Evolutionary conservation across 1,139 yeast species (phyloP).

Genomic region (Debaryomyces nepalensis): DNA sequence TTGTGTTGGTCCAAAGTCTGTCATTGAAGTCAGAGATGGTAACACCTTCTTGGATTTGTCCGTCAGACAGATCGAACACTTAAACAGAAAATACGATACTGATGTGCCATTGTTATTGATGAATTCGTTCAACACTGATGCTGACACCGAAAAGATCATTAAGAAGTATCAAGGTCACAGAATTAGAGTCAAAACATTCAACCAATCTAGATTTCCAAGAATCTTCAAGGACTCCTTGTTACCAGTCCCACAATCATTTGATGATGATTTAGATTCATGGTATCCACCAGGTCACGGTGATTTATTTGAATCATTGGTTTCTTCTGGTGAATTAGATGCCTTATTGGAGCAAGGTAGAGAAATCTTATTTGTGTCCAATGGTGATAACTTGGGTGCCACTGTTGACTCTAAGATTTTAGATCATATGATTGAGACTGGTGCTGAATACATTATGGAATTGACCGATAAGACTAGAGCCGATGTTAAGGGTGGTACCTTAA

Average conservation of each 20-base stretch:
- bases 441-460: conserved; percentile 97
- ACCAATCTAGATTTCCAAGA: conserved; percentile 96
- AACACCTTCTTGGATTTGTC: conserved; percentile 93
- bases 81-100: conserved; percentile 87
- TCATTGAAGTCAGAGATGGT: conserved; percentile 97
- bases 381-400: conserved; percentile 98
- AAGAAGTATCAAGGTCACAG: conserved; percentile 97
- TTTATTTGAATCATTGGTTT: conserved; percentile 85
- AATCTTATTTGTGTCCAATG: conserved; percentile 91
- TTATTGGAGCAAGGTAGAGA: conserved; percentile 94
- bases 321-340: conserved; percentile 91
- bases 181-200: conserved; percentile 92
- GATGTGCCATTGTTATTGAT: conserved; percentile 95
- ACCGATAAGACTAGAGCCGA: conserved; percentile 99
- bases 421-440: conserved; percentile 89
- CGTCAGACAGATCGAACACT: conserved; percentile 95
- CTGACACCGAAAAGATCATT: conserved; percentile 92
- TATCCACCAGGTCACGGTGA: conserved; percentile 99
- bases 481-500: conserved; percentile 98
- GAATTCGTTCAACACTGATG: conserved; percentile 98
- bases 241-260: conserved; percentile 83
- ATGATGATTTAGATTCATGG: conserved; percentile 86
- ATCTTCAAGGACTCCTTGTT: conserved; percentile 90
- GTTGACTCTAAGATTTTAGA: conserved; percentile 89
- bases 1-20: conserved; percentile 98